Evolutionary conservation across 768 basidiomycete species (phyloP).

Genomic region (Suillus clintonianus): DNA sequence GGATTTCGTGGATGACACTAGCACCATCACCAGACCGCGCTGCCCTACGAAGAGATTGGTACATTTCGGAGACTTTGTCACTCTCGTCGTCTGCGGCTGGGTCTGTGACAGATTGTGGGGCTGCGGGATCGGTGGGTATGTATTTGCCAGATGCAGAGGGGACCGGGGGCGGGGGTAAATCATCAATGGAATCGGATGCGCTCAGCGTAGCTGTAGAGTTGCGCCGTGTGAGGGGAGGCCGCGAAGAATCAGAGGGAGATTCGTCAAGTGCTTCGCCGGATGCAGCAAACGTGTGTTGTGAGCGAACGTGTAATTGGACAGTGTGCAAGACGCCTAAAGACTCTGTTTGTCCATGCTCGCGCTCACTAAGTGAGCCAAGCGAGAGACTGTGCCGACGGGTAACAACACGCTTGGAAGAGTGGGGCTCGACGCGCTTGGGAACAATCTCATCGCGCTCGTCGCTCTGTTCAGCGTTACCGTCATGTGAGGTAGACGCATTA

Average conservation of each 20-base stretch:
- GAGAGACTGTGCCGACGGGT: slow-evolving; percentile 64
- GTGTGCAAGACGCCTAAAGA: slow-evolving; percentile 57
- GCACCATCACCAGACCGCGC: slow-evolving; percentile 22
- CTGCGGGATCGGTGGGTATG: slow-evolving; percentile 21
- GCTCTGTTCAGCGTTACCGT: slow-evolving; percentile 44
- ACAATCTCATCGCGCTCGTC: slow-evolving; percentile 63
- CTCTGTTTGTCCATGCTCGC: slow-evolving; percentile 37
- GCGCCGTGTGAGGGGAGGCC: slow-evolving; percentile 42
- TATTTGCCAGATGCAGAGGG: slow-evolving; percentile 6
- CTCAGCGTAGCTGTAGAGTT: slow-evolving; percentile 47
- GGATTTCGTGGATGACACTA: slow-evolving; percentile 32
- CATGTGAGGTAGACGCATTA: slow-evolving; percentile 58
- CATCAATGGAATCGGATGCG: slow-evolving; percentile 19
- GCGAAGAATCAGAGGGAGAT: slow-evolving; percentile 19
- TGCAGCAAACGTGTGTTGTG: slow-evolving; percentile 57
- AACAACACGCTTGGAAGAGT: slow-evolving; percentile 44
- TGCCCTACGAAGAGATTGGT: slow-evolving; percentile 26
- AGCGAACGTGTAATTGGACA: slow-evolving; percentile 63
- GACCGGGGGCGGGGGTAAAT: slow-evolving; percentile 19
- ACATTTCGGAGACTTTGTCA: slow-evolving; percentile 5
- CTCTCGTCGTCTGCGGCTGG: slow-evolving; percentile 15
- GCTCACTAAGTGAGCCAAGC: slow-evolving; percentile 41
- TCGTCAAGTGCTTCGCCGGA: slow-evolving; percentile 20
- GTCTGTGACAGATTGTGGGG: slow-evolving; percentile 30
- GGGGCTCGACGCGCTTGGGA: slow-evolving; percentile 30